These are phyloP conservation scores for Chlorophyllum brunneum DNA, from an alignment of 768 basidiomycete genomes.

Conservation along the genomic window DNA sequence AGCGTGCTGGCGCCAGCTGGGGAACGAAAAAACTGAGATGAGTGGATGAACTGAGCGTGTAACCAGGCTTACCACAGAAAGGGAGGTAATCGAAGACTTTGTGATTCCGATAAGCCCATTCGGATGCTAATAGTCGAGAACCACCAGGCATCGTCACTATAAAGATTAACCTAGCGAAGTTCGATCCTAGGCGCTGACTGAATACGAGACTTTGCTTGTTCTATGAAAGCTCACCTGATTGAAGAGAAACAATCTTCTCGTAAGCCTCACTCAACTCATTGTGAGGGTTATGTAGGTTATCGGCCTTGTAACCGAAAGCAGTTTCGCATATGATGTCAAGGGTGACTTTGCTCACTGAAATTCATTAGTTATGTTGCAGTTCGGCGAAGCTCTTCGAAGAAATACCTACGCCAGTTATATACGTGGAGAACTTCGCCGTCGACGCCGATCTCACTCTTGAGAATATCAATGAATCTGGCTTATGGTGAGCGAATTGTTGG, in stretches of 20 bases:
- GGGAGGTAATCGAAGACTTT: constrained; percentile 15
- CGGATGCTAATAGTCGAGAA: constrained; percentile 18
- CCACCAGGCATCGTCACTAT: constrained; percentile 27
- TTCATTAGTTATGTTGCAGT: neutral
- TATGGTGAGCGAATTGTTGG: neutral
- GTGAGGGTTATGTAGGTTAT: constrained; percentile 32
- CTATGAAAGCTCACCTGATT: too few species aligned
- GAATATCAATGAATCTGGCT: constrained; percentile 14
- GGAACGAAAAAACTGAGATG: neutral
- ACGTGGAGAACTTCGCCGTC: constrained; percentile 28
- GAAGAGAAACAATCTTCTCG: constrained; percentile 27
- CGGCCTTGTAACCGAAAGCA: constrained; percentile 34
- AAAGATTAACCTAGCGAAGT: constrained; percentile 26
- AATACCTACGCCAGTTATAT: constrained; percentile 32
- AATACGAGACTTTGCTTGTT: too few species aligned
- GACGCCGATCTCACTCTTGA: constrained; percentile 13
- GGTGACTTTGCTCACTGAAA: constrained; percentile 35
- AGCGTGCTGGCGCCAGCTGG: constrained; percentile 17
- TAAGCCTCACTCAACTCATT: constrained; percentile 36
- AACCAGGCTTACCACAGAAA: constrained; percentile 14
- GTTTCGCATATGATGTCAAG: constrained; percentile 40
- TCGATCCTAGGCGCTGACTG: too few species aligned
- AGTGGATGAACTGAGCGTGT: neutral
- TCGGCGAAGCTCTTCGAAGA: too few species aligned
- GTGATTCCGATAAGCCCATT: constrained; percentile 26